Evolutionary conservation across 164 flowering plant genomes (phyloP).

Genomic region (Stephania japonica): DNA sequence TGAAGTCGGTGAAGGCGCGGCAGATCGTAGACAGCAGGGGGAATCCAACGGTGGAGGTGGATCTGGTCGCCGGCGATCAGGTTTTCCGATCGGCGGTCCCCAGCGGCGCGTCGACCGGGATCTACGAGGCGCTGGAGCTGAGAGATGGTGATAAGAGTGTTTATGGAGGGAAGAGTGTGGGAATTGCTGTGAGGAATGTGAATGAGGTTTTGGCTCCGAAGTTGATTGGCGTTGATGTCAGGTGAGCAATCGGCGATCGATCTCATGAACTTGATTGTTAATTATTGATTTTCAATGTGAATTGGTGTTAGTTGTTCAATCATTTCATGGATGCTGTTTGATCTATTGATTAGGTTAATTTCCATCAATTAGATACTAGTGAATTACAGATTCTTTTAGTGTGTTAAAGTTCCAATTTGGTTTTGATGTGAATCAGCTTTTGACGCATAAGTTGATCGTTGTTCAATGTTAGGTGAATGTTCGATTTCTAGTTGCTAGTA

Average conservation of each 20-base stretch:
- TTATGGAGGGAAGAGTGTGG: constrained; percentile 90
- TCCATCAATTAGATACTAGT: too few species aligned
- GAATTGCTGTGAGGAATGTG: constrained; percentile 72
- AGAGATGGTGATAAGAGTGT: constrained; percentile 82
- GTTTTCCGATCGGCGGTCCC: constrained; percentile 90
- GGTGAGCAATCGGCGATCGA: constrained; percentile 35
- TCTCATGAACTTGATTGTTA: too few species aligned
- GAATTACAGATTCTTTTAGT: too few species aligned
- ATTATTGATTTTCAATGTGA: too few species aligned
- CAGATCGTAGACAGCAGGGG: constrained; percentile 98
- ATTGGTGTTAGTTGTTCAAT: too few species aligned
- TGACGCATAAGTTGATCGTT: too few species aligned
- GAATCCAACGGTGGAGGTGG: constrained; percentile 96
- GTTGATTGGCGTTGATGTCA: constrained; percentile 78
- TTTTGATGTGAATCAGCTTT: too few species aligned
- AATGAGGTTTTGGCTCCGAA: constrained; percentile 66
- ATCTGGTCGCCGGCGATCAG: constrained; percentile 59
- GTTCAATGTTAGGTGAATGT: too few species aligned
- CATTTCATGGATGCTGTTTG: too few species aligned
- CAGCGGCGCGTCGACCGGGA: constrained; percentile 95
- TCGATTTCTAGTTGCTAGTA: too few species aligned
- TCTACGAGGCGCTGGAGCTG: constrained; percentile 94
- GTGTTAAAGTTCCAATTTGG: too few species aligned
- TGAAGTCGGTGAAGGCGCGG: constrained; percentile 77
- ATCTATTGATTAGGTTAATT: too few species aligned